phyloP scores from a whole-genome alignment of 306 rosid species.

The Sindora glabra region DNA sequence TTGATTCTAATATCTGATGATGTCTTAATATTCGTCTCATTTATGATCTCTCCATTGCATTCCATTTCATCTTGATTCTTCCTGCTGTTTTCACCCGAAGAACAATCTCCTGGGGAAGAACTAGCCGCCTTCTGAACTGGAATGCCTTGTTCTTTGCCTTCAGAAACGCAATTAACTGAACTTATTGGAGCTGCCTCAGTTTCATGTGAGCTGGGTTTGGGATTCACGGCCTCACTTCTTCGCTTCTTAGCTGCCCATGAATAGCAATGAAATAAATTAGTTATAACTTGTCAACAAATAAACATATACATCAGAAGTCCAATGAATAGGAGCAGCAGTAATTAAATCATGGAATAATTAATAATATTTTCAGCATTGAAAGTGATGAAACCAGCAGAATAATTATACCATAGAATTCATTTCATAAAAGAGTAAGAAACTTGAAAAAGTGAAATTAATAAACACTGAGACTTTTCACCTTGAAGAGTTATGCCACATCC shows the following conservation, averaged over 20 bases:
- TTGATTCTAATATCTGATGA: constrained; percentile 23
- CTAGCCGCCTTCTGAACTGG: constrained; percentile 22
- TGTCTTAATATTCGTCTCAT: constrained; percentile 21
- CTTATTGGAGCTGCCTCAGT: constrained; percentile 25
- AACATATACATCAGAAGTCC: neutral
- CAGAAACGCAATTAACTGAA: constrained; percentile 16
- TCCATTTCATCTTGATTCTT: constrained; percentile 18
- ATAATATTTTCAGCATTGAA: neutral
- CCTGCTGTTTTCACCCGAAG: constrained; percentile 19
- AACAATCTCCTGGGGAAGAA: constrained; percentile 36
- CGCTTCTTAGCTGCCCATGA: constrained; percentile 52
- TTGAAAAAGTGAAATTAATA: neutral
- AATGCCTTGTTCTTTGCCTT: constrained; percentile 14
- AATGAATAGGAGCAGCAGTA: neutral
- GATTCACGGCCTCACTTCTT: constrained; percentile 18
- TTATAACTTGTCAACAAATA: neutral
- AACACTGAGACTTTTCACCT: constrained; percentile 40
- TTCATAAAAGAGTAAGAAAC: neutral
- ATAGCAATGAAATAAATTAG: constrained; percentile 10
- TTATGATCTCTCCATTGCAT: constrained; percentile 28
- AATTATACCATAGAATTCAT: neutral
- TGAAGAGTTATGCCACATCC: constrained; percentile 64
- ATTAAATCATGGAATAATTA: neutral
- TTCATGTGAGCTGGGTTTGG: constrained; percentile 25
- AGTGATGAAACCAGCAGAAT: neutral